Percentiles rank a stretch among this genome's conserved stretches.
Evolutionary conservation across 768 basidiomycete genomes (phyloP).

Genomic region (Myochromella boudieri): DNA sequence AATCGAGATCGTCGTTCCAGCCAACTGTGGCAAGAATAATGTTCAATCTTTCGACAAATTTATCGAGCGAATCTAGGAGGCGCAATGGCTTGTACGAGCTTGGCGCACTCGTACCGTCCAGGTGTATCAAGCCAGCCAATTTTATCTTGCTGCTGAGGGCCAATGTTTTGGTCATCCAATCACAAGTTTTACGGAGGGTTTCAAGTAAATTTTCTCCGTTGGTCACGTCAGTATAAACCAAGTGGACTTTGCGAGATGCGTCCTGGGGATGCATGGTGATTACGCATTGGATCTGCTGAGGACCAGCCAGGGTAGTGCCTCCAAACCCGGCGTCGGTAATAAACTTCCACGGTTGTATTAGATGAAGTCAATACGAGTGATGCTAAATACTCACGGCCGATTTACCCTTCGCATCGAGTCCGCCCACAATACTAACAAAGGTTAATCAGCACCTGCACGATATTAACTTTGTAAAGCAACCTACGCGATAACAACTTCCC

Average conservation of each 20-base stretch:
- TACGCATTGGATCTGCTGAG: constrained; percentile 6
- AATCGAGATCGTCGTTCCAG: constrained; percentile 4
- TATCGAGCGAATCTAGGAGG: constrained; percentile 9
- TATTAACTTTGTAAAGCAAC: too few species aligned
- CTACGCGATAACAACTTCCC: too few species aligned
- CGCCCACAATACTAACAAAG: constrained; percentile 7
- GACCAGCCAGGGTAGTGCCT: not conserved
- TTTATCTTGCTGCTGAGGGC: constrained; percentile 3
- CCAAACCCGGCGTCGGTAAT: constrained; percentile 1
- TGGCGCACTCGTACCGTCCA: constrained; percentile 5
- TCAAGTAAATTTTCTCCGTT: constrained; percentile 13
- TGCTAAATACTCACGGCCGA: constrained; percentile 1
- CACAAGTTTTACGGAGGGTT: constrained; percentile 2
- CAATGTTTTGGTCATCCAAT: constrained; percentile 14
- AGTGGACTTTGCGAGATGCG: constrained; percentile 6
- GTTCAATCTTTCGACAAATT: constrained; percentile 6
- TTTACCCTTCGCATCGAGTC: constrained; percentile 12
- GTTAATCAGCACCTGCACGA: too few species aligned
- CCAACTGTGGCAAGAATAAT: constrained; percentile 10
- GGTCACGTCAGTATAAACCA: constrained; percentile 6
- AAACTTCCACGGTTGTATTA: constrained; percentile 5
- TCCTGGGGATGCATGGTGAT: constrained; percentile 1
- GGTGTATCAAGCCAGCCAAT: constrained; percentile 14
- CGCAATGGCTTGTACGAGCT: constrained; percentile 5
- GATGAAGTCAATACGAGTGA: not conserved